phyloP scores from a whole-genome alignment of 192 early-diverging fungal genomes.

The Backusella tuberculispora region DNA sequence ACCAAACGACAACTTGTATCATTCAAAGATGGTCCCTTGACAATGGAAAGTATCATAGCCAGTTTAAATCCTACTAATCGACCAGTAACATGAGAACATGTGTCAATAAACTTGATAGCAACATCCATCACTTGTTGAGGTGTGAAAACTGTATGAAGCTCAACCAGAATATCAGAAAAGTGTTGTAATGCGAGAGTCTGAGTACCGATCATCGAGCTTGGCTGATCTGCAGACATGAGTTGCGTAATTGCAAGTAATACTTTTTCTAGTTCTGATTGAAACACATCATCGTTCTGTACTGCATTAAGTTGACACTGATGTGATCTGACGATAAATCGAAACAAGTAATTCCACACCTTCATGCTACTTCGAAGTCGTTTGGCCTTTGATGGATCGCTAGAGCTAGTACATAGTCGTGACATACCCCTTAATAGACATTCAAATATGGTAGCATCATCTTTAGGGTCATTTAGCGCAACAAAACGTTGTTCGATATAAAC shows the following conservation, averaged over 20 bases:
- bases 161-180: conserved; percentile 47
- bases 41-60: conserved; percentile 34
- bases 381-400: conserved; percentile 39
- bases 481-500: conserved; percentile 62
- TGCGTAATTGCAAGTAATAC: conserved; percentile 50
- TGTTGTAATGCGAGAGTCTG: conserved; percentile 62
- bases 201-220: conserved; percentile 57
- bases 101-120: conserved; percentile 39
- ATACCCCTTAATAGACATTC: conserved; percentile 48
- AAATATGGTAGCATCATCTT: conserved; percentile 11
- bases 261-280: conserved; percentile 49
- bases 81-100: conserved; percentile 39
- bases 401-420: conserved; percentile 35
- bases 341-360: conserved; percentile 66
- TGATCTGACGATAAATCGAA: conserved; percentile 59
- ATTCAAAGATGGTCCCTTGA: conserved; percentile 40
- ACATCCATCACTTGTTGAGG: conserved; percentile 41
- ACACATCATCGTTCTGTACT: conserved; percentile 35
- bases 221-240: conserved; percentile 57
- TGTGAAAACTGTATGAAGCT: conserved; percentile 41
- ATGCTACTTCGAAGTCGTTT: conserved; percentile 57
- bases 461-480: conserved; percentile 21
- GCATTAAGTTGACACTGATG: conserved; percentile 27
- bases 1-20: conserved; percentile 19
- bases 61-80: conserved; percentile 40